Conservation (phyloP, 768 basidiomycete genomes). For the Pleurotus ostreatus region DNA sequence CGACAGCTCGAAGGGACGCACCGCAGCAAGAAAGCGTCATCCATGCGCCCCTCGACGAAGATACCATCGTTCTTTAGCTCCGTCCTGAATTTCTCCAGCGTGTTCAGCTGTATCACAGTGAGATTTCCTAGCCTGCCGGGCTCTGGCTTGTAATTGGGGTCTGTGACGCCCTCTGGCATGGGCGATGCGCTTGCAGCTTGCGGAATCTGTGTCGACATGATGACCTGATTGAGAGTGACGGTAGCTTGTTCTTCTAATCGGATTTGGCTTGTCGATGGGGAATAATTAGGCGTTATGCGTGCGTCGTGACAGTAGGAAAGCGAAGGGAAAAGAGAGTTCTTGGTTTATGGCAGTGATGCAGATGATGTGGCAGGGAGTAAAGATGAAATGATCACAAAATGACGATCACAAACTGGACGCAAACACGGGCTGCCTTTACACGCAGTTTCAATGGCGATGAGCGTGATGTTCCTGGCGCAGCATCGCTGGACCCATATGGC, state of each 20-base stretch:
- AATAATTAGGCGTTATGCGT: background rate
- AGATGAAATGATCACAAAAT: background rate
- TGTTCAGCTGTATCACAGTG: slow-evolving; percentile 52
- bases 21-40: slow-evolving; percentile 68
- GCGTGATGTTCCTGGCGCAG: no score
- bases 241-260: background rate
- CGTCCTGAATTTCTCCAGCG: slow-evolving; percentile 65
- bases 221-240: background rate
- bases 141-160: slow-evolving; percentile 60
- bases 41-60: slow-evolving; percentile 64
- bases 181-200: slow-evolving; percentile 49
- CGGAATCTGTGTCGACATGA: slow-evolving; percentile 5
- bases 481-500: background rate
- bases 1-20: slow-evolving; percentile 21
- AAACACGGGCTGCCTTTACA: no score
- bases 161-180: slow-evolving; percentile 55
- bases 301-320: background rate
- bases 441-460: no score
- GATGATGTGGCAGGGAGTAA: slow-evolving; percentile 2
- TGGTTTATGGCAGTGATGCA: background rate
- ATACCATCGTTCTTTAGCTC: slow-evolving; percentile 56
- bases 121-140: slow-evolving; percentile 84
- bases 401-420: no score
- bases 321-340: background rate
- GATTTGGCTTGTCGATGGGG: background rate